Base-by-base conservation (phyloP, 495 filamentous ascomycete genomes). In the Penicillium steckii region DNA sequence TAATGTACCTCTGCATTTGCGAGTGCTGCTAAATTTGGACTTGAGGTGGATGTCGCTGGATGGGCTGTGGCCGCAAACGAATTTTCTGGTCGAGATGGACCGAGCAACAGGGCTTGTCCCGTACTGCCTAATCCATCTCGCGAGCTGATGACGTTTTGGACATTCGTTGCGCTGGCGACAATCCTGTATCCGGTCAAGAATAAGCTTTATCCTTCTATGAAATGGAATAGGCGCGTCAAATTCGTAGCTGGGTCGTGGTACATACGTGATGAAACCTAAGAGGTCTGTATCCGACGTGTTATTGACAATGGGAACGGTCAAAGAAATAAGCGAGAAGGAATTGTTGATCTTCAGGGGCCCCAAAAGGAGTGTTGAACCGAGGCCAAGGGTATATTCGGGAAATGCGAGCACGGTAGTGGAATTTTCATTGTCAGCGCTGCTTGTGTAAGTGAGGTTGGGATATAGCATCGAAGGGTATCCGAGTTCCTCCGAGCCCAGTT, bases 291-390 rank as follows among this genome's bases (percentile, higher is more conserved):
- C 48, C 8, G 77, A 80, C 2, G 75, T 75, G 55, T 85, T 85
- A 50, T 85, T 82, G 48, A 89, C 75, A 24, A 95, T 81, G 0
- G 89, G 87, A 17, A 89, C 59, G 2, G 90, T 92, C 48, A 95
- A 65, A 21, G 90, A 95, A n/a, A 92, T 53, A n/a, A 95, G 61
- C n/a, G 85, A 84, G 43, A 83, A 87, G 0, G 80, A 82, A 13
- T 74, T 64, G 61, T 95, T 93, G 49, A 91, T 63, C 19, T 73
- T 67, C 35, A 84, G 68, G 0, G 90, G 90, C 0, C 90, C 90
- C 1, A 91, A 64, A 5, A 94, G 61, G 8, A 94, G 66, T 3
- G 80, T 69, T 2, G 70, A 75, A 33, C 56, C 71, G 53, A 61
- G 59, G 33, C 80, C 77, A 3, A 92, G 69, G 2, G 70, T 69